These are phyloP conservation scores for Hypoxylon sp. DNA, from an alignment of 2,329 filamentous ascomycete species.

Conservation along the genomic window DNA sequence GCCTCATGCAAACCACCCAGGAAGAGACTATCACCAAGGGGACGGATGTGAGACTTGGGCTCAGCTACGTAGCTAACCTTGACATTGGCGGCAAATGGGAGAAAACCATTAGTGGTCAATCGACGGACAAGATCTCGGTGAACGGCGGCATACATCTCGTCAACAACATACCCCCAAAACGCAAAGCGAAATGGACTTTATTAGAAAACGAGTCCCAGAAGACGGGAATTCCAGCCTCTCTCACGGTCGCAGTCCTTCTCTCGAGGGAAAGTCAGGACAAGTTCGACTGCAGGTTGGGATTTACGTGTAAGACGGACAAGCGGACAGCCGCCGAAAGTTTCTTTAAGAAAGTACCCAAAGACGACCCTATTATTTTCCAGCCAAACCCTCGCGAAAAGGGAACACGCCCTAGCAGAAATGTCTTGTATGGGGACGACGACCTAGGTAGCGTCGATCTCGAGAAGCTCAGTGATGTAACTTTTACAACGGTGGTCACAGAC, in stretches of 20 bases:
- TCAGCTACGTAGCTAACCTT: background rate
- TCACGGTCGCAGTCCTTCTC: slow-evolving; percentile 12
- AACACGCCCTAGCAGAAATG: slow-evolving; percentile 11
- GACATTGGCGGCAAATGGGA: background rate
- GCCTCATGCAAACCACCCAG: slow-evolving; percentile 12
- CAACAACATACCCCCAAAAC: slow-evolving; percentile 14
- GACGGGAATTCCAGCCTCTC: slow-evolving; percentile 2
- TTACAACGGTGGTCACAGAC: background rate
- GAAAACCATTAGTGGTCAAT: background rate
- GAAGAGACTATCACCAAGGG: slow-evolving; percentile 2
- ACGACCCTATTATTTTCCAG: slow-evolving; percentile 17
- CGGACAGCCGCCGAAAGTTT: slow-evolving; percentile 3
- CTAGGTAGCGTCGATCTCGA: slow-evolving; percentile 5
- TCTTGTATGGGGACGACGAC: slow-evolving; percentile 7
- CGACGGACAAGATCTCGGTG: slow-evolving; percentile 3
- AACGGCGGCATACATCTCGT: slow-evolving; percentile 10
- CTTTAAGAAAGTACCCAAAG: slow-evolving; percentile 18
- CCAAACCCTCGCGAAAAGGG: slow-evolving; percentile 15
- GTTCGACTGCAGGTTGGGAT: slow-evolving; percentile 11
- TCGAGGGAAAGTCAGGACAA: slow-evolving; percentile 15
- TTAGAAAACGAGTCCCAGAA: slow-evolving; percentile 7
- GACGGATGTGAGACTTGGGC: background rate
- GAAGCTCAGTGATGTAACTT: background rate
- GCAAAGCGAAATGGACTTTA: slow-evolving; percentile 11
- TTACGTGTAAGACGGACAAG: slow-evolving; percentile 17